phyloP scores from a whole-genome alignment of 345 rosid genomes.

The Cochlearia excelsa region DNA sequence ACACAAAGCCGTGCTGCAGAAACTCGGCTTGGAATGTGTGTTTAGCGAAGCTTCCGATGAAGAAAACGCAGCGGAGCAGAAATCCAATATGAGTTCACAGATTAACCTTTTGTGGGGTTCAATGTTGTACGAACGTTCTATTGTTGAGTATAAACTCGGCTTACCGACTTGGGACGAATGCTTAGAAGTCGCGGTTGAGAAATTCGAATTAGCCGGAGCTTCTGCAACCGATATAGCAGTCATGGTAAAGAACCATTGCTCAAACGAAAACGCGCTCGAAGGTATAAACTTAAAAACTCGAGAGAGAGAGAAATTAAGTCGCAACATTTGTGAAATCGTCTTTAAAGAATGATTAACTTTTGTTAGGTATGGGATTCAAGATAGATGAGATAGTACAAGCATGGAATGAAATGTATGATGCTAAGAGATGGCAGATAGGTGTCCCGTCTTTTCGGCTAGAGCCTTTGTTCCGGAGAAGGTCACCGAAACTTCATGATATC shows the following conservation, averaged over 20 bases:
- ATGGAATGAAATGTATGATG: slow-evolving; percentile 99
- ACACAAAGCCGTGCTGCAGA: slow-evolving; percentile 55
- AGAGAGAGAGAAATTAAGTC: background rate
- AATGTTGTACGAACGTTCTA: slow-evolving; percentile 84
- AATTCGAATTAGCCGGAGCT: slow-evolving; percentile 96
- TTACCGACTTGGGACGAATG: slow-evolving; percentile 98
- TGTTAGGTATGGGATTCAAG: slow-evolving; percentile 74
- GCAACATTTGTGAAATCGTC: too few relatives aligned
- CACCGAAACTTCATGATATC: slow-evolving; percentile 68
- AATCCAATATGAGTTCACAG: slow-evolving; percentile 77
- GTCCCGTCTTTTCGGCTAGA: slow-evolving; percentile 94
- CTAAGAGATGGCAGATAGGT: slow-evolving; percentile 89
- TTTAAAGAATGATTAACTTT: too few relatives aligned
- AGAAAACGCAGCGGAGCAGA: slow-evolving; percentile 65
- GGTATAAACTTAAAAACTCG: slow-evolving; percentile 37
- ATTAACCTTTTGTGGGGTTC: slow-evolving; percentile 93
- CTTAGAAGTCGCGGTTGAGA: slow-evolving; percentile 91
- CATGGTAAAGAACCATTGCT: slow-evolving; percentile 96
- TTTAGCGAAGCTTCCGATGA: slow-evolving; percentile 57
- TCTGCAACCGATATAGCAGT: slow-evolving; percentile 92
- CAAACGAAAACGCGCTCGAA: slow-evolving; percentile 77
- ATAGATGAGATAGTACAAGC: slow-evolving; percentile 97
- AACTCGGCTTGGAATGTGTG: slow-evolving; percentile 56
- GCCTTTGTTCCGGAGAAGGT: slow-evolving; percentile 81
- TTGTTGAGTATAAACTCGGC: slow-evolving; percentile 80